Base-by-base conservation (phyloP, 2,329 filamentous ascomycete genomes). In the Hymenoscyphus infarciens region DNA sequence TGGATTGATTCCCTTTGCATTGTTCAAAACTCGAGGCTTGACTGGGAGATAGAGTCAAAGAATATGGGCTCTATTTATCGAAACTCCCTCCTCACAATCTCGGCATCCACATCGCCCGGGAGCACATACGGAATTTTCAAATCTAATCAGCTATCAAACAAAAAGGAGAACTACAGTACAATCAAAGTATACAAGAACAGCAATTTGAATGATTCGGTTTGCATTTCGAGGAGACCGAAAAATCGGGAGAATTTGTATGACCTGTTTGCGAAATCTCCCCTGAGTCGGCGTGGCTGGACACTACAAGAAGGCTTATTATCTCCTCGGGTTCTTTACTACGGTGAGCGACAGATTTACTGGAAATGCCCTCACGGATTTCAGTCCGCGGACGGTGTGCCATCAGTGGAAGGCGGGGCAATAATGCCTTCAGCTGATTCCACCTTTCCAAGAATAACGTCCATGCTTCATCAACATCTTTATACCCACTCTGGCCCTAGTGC, bases 111-210 rank as follows among this genome's bases (percentile, higher is more conserved):
- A 5, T 61, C 62, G 27, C 15, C 16, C 8, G 59, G 62, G 25
- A 49, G 57, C 8, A 57, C 16, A 11, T 13, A 39, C n/a, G 65
- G 65, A 5, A 64, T 61, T 56, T 56, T 67, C 25, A 7, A 22
- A 13, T 8, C 15, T 19, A 16, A 15, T 57, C 29, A 29, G 1
- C 15, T 31, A 8, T 29, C 27, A 29, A 31, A 57, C 15, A 7
- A 38, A 57, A 31, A 29, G 10, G 11, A 38, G 8, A 15, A 10
- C 6, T 2, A n/a, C 29, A n/a, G 38, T 29, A 11, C 29, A 16
- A 2, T 42, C 13, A 42, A 29, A 22, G 3, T 57, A 2, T 2
- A n/a, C 13, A 22, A 8, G 11, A 11, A 19, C 3, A 8, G 7
- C 16, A 22, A 10, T 7, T 7, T 19, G 7, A 19, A 29, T 27